Evolutionary conservation across 2,329 filamentous ascomycete species (phyloP).

Genomic region (Saccharata proteae): DNA sequence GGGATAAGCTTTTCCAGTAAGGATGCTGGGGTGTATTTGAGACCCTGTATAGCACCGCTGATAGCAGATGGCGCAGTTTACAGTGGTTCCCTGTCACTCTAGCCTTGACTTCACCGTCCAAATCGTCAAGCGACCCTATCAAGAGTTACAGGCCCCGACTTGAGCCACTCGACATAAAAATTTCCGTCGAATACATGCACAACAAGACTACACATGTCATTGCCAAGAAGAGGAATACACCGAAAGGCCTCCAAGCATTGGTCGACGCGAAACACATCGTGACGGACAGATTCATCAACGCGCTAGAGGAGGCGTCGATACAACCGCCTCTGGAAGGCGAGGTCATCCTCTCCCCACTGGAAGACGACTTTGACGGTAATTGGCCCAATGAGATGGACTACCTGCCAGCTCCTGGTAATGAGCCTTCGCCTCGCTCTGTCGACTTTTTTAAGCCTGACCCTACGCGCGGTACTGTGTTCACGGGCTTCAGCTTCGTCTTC

Average conservation of each 20-base stretch:
- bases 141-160: constrained; percentile 52
- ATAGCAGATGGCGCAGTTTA: constrained; percentile 39
- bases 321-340: constrained; percentile 12
- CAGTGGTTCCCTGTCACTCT: constrained; percentile 73
- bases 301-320: constrained; percentile 41
- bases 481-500: constrained; percentile 82
- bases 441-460: constrained; percentile 62
- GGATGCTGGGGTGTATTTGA: constrained; percentile 2
- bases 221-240: constrained; percentile 77
- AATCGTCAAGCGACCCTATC: constrained; percentile 44
- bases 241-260: constrained; percentile 75
- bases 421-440: constrained; percentile 56
- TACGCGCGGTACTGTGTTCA: constrained; percentile 59
- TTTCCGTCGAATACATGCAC: constrained; percentile 58
- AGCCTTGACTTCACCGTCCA: constrained; percentile 64
- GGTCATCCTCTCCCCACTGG: constrained; percentile 46
- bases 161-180: constrained; percentile 82
- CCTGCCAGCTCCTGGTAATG: constrained; percentile 62
- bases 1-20: constrained; percentile 50
- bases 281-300: constrained; percentile 58
- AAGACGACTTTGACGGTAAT: constrained; percentile 62
- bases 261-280: constrained; percentile 74
- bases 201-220: constrained; percentile 75
- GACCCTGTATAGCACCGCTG: neutral
- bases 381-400: constrained; percentile 68